Conservation (phyloP, 2,329 filamentous ascomycete genomes). For the Xenoacremonium recifei region DNA sequence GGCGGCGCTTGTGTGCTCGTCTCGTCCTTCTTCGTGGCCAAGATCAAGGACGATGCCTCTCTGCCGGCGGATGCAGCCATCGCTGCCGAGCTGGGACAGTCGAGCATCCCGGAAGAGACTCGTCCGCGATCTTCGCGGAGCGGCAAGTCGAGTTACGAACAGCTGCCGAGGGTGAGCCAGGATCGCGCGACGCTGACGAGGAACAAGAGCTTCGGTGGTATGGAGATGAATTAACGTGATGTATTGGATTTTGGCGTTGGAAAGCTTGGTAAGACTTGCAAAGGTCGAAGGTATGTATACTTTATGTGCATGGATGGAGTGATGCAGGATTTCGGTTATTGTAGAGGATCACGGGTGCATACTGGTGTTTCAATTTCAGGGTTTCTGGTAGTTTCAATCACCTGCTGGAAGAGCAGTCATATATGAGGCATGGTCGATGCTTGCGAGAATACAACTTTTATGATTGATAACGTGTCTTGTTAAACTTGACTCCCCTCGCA, state of each 20-base stretch:
- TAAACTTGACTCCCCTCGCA: too few species aligned
- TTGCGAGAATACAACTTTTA: too few species aligned
- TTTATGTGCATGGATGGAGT: too few species aligned
- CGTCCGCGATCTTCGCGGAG: conserved; percentile 24
- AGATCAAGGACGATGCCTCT: conserved; percentile 60
- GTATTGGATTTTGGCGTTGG: conserved; percentile 3
- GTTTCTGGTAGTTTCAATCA: too few species aligned
- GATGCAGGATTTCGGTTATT: too few species aligned
- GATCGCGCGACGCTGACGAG: conserved; percentile 47
- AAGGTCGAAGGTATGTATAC: too few species aligned
- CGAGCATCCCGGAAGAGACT: conserved; percentile 28
- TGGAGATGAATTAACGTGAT: conserved; percentile 33
- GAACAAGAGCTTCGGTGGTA: conserved; percentile 48
- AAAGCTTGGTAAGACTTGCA: background rate
- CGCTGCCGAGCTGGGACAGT: conserved; percentile 43
- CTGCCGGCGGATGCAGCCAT: conserved; percentile 37
- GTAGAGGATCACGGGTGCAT: too few species aligned
- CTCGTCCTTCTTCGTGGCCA: conserved; percentile 70
- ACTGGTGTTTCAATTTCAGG: too few species aligned
- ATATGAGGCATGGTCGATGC: too few species aligned
- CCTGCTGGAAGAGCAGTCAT: too few species aligned
- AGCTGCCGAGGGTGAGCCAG: conserved; percentile 41
- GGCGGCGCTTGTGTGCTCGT: conserved; percentile 77
- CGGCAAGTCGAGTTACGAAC: conserved; percentile 42
- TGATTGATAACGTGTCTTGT: too few species aligned